Evolutionary conservation across 1,284 basidiomycete genomes (phyloP), one percentile per base, ranked within the genome.

Genomic region (Schizopora paradoxa): DNA sequence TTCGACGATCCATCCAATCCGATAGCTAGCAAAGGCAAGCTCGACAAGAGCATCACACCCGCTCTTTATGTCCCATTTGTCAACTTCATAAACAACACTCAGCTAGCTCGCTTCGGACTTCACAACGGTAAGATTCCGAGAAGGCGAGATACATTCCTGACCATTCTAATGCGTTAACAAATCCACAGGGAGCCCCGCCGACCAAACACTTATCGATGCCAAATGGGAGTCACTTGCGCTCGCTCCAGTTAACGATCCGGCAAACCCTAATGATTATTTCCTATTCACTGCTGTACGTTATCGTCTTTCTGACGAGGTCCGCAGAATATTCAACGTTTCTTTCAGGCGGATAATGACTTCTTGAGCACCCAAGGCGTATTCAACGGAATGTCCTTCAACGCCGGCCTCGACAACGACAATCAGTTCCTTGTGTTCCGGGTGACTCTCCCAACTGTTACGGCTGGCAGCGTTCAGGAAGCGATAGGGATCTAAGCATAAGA

Each of bases 151-250:
- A n/a, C n/a, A n/a, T n/a, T n/a, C n/a, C n/a, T n/a, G n/a, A n/a
- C n/a, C n/a, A n/a, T n/a, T n/a, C n/a, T n/a, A n/a, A n/a, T n/a
- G n/a, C n/a, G n/a, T n/a, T n/a, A n/a, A n/a, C n/a, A n/a, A n/a
- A n/a, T n/a, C n/a, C n/a, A n/a, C n/a, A n/a, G n/a, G n/a, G n/a
- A n/a, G n/a, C 40, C 61, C 63, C 21, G 66, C 71, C 51, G 74
- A 82, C 55, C 52, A 69, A 35, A 79, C 74, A 0, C 65, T 84
- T 21, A 72, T 86, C 45, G 75, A 75, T 48, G 72, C 73, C 2
- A 86, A 86, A 61, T 85, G 82, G 77, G 83, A 86, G 58, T 76
- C 74, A 5, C 66, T 82, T 41, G 76, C 80, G 10, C 62, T 86
- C 7, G 79, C 75, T 2, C 74, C 81, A 0, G 70, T 68, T 16